Conservation (phyloP, 2,329 filamentous ascomycete genomes). For the Tolypocladium nubicola region DNA sequence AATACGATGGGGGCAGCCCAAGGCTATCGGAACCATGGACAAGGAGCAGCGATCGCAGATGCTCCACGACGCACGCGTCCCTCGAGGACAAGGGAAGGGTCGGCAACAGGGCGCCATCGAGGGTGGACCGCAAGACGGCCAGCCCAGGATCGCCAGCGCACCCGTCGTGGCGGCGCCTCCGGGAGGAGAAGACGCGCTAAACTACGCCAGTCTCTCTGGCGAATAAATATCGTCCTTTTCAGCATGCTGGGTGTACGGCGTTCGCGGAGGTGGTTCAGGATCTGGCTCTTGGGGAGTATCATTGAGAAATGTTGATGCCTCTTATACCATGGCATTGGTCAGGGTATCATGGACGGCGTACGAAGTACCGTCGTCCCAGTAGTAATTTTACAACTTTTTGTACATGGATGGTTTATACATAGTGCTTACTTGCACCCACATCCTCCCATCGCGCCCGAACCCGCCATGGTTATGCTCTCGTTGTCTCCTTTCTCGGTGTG, state of each 20-base stretch:
- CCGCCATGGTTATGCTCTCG: constrained; percentile 67
- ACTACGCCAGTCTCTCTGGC: constrained; percentile 78
- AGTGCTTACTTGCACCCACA: constrained; percentile 18
- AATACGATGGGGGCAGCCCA: constrained; percentile 87
- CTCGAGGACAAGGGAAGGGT: constrained; percentile 15
- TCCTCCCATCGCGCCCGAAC: constrained; percentile 19
- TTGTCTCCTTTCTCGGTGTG: constrained; percentile 90
- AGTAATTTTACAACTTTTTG: constrained; percentile 10
- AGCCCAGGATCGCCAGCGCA: constrained; percentile 5
- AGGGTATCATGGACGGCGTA: constrained; percentile 11
- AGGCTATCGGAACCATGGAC: constrained; percentile 84
- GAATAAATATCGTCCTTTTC: constrained; percentile 40
- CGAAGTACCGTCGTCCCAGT: constrained; percentile 3
- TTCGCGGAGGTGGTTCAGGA: constrained; percentile 9
- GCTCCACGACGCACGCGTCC: constrained; percentile 56
- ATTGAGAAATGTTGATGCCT: neutral
- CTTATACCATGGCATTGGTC: neutral
- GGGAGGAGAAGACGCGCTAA: constrained; percentile 58
- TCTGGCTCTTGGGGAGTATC: neutral
- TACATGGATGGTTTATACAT: constrained; percentile 1
- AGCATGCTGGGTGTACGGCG: constrained; percentile 17
- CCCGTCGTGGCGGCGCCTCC: constrained; percentile 63
- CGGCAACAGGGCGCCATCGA: constrained; percentile 18
- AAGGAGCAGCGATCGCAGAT: constrained; percentile 74
- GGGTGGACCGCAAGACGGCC: constrained; percentile 26